Conservation (phyloP, 495 filamentous ascomycete genomes). For the Penicillium dipodomyicola region DNA sequence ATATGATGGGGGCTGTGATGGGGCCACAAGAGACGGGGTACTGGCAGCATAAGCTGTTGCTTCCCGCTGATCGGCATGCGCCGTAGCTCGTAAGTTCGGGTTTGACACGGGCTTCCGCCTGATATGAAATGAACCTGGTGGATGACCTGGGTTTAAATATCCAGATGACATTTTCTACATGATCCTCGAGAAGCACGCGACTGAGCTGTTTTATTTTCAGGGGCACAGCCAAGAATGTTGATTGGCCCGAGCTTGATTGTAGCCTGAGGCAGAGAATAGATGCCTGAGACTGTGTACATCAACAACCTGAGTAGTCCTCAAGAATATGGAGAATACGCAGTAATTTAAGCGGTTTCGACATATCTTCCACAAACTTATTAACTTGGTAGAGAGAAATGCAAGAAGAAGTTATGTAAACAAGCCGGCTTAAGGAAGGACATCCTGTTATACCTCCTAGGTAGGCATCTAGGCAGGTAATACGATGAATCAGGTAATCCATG, state of each 20-base stretch:
- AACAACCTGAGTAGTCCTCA: too few relatives aligned
- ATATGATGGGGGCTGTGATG: slow-evolving; percentile 25
- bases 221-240: slow-evolving; percentile 3
- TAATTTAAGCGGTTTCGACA: too few relatives aligned
- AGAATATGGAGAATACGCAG: too few relatives aligned
- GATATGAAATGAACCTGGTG: slow-evolving; percentile 21
- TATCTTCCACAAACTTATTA: too few relatives aligned
- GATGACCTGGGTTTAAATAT: slow-evolving; percentile 15
- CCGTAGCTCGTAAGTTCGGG: slow-evolving; percentile 27
- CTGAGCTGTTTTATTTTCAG: not conserved
- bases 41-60: slow-evolving; percentile 11
- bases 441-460: too few relatives aligned
- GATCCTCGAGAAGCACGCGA: not conserved
- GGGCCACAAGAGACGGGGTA: slow-evolving; percentile 15
- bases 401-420: too few relatives aligned
- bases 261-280: not conserved
- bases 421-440: too few relatives aligned
- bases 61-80: slow-evolving; percentile 14
- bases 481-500: too few relatives aligned
- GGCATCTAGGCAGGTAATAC: too few relatives aligned
- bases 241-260: slow-evolving; percentile 1
- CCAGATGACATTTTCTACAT: slow-evolving; percentile 18
- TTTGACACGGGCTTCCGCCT: slow-evolving; percentile 31
- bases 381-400: too few relatives aligned
- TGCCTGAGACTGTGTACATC: not conserved